Evolutionary conservation across 2,329 filamentous ascomycete genomes (phyloP), one percentile per base, ranked within the genome.

Genomic region (Colletotrichum abscissum): DNA sequence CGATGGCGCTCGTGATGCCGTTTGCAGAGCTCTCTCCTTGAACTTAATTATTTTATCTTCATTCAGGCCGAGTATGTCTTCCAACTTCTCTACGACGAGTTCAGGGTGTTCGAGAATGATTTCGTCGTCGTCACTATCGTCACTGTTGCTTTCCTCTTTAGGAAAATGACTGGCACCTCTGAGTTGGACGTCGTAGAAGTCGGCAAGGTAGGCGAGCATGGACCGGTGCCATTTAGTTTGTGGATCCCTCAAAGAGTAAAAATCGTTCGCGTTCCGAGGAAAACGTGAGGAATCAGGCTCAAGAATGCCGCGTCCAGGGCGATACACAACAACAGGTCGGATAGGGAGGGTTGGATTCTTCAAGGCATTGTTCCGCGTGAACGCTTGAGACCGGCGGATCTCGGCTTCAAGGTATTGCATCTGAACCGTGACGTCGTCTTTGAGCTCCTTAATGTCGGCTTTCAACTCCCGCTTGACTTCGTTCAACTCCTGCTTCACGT

Each of bases 31-130:
- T 38, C 46, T 67, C 30, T 55, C 56, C 8, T 14, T 42, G 57
- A 67, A 67, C 56, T 67, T 67, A 1, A 16, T n/a, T 9, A 67
- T 24, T 16, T 67, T 60, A 54, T 67, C 46, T 60, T 67, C 16
- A 14, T 62, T 62, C 7, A 67, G 26, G 42, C 65, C n/a, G n/a
- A 67, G n/a, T n/a, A 67, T 60, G 16, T 38, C 56, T 16, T 67
- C 65, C 12, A 67, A 12, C 46, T 60, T 67, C 30, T 67, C 14
- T 1, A 60, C 22, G 22, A 67, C 8, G 7, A 67, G 6, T 16
- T 67, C 12, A 5, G 22, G 65, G 28, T 4, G n/a, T 6, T 62
- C 8, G 16, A 67, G 42, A 8, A 67, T 11, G n/a, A 12, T 42
- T 67, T 67, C 12, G 12, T 67, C 12, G 3, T 67, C 12, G 2